phyloP scores from a whole-genome alignment of 2,329 filamentous ascomycete genomes.

The Rugonectria rugulosa region DNA sequence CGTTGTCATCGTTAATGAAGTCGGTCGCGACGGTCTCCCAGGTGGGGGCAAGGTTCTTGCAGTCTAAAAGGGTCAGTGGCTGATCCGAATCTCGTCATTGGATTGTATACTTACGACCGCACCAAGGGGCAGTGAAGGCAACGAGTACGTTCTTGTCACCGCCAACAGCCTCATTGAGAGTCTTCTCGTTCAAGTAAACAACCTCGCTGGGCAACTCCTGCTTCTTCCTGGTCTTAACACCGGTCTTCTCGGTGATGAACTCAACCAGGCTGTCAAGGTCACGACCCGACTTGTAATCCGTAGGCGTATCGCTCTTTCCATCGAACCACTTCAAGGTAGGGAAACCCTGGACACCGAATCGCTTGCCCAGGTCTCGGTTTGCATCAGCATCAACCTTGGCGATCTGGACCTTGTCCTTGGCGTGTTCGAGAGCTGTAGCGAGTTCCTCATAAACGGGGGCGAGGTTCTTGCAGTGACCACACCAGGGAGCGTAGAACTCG shows the following conservation, averaged over 20 bases:
- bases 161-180: constrained; percentile 81
- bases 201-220: constrained; percentile 77
- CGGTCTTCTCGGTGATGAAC: constrained; percentile 89
- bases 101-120: constrained; percentile 78
- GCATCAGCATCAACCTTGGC: constrained; percentile 96
- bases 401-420: constrained; percentile 78
- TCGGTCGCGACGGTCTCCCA: constrained; percentile 89
- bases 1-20: constrained; percentile 78
- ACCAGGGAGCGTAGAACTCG: constrained; percentile 99
- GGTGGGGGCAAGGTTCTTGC: constrained; percentile 89
- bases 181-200: constrained; percentile 78
- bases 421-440: constrained; percentile 74
- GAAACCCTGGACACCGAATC: constrained; percentile 91
- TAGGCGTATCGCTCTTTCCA: constrained; percentile 85
- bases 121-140: constrained; percentile 98
- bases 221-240: constrained; percentile 80
- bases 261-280: constrained; percentile 84
- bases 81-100: constrained; percentile 6
- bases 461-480: constrained; percentile 98
- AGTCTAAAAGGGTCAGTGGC: constrained; percentile 67
- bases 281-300: constrained; percentile 85
- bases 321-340: constrained; percentile 98
- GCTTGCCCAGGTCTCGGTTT: constrained; percentile 83
- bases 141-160: constrained; percentile 89
- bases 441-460: constrained; percentile 96